Evolutionary conservation across 2,329 filamentous ascomycete species (phyloP).

Genomic region (Decorospora gaudefroyi): DNA sequence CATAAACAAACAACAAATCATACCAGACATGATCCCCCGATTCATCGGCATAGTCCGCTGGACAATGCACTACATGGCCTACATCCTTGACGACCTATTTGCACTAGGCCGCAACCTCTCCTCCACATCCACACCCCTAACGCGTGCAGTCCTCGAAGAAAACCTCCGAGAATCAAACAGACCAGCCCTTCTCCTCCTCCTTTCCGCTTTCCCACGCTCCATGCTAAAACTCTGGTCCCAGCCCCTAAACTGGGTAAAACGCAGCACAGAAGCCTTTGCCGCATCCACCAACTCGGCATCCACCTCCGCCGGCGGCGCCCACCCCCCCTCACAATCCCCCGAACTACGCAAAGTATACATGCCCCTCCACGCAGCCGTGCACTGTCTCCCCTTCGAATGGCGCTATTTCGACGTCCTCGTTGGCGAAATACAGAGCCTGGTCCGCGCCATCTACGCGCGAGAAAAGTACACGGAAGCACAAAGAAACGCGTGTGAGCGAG

Average conservation of each 20-base stretch:
- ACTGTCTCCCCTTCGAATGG: constrained; percentile 51
- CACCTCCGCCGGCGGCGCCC: constrained; percentile 38
- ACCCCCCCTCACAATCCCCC: constrained; percentile 50
- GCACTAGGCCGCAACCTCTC: constrained; percentile 30
- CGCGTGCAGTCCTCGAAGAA: constrained; percentile 31
- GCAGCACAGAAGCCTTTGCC: constrained; percentile 32
- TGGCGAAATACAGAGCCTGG: constrained; percentile 66
- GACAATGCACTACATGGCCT: constrained; percentile 69
- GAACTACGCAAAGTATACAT: constrained; percentile 52
- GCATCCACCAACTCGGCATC: constrained; percentile 46
- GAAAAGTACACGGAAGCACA: constrained; percentile 52
- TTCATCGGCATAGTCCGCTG: constrained; percentile 74
- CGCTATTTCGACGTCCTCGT: constrained; percentile 55
- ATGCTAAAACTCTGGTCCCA: constrained; percentile 47
- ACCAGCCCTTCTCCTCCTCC: constrained; percentile 39
- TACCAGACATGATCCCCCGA: constrained; percentile 44
- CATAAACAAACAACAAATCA: constrained; percentile 54
- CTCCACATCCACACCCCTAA: constrained; percentile 45
- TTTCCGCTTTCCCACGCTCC: constrained; percentile 43
- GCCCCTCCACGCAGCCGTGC: constrained; percentile 41
- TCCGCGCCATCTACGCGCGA: constrained; percentile 62
- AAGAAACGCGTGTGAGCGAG: constrained; percentile 56
- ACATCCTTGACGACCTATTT: constrained; percentile 59
- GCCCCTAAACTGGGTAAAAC: constrained; percentile 41
- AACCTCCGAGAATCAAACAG: constrained; percentile 43